phyloP scores from a whole-genome alignment of 2,329 filamentous ascomycete genomes.

The Penicillium janthinellum region DNA sequence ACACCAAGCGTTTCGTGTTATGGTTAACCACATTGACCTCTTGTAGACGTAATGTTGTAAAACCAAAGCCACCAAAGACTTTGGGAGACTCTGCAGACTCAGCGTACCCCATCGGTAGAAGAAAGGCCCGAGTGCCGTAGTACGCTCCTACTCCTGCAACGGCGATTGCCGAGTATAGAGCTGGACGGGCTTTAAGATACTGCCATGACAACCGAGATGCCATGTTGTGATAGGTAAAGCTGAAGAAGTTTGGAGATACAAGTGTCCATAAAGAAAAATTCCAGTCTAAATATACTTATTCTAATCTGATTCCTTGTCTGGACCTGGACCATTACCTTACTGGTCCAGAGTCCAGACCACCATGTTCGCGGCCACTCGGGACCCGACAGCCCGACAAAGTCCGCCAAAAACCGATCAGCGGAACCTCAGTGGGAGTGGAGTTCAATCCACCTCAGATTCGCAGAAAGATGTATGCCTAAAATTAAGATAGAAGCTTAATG shows the following conservation, averaged over 20 bases:
- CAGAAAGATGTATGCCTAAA: too few species aligned
- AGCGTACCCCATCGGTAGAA: conserved; percentile 9
- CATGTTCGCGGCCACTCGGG: background rate
- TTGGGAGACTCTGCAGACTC: conserved; percentile 10
- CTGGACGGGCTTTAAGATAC: background rate
- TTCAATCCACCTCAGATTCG: too few species aligned
- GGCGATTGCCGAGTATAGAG: conserved; percentile 2
- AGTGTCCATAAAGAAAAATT: background rate
- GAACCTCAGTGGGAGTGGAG: background rate
- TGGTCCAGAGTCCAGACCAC: too few species aligned
- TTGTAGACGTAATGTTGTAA: conserved; percentile 6
- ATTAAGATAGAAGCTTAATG: too few species aligned
- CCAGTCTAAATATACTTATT: background rate
- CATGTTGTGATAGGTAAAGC: background rate
- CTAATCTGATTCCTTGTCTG: too few species aligned
- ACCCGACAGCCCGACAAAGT: conserved; percentile 7
- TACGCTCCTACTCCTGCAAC: conserved; percentile 12
- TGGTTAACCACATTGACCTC: conserved; percentile 45
- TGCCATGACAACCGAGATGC: conserved; percentile 9
- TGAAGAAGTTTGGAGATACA: background rate
- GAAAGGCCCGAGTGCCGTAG: conserved; percentile 8
- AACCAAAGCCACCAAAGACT: conserved; percentile 12
- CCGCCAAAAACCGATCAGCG: conserved; percentile 11
- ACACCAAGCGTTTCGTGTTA: conserved; percentile 61
- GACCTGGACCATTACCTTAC: too few species aligned